Evolutionary conservation across 2,329 filamentous ascomycete species (phyloP).

Genomic region (Aspergillus texensis): DNA sequence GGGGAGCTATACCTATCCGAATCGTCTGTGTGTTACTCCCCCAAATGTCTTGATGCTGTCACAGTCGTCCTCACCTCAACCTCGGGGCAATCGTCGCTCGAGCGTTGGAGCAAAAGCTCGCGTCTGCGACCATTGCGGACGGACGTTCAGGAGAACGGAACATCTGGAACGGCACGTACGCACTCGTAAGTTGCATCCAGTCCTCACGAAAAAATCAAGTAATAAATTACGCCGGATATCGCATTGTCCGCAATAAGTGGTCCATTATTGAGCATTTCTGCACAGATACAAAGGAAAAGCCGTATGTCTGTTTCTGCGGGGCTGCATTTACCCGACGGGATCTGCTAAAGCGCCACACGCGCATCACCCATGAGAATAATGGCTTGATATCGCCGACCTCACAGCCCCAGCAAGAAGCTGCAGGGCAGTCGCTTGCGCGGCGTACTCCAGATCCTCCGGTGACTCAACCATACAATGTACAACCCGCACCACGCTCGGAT

Average conservation of each 20-base stretch:
- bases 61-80: conserved; percentile 30
- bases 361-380: conserved; percentile 36
- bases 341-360: conserved; percentile 38
- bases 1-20: conserved; percentile 15
- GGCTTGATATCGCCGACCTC: conserved; percentile 32
- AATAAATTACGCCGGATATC: neutral
- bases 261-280: conserved; percentile 13
- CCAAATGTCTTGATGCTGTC: conserved; percentile 35
- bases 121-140: conserved; percentile 38
- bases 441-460: conserved; percentile 17
- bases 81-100: conserved; percentile 27
- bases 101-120: conserved; percentile 32
- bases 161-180: conserved; percentile 41
- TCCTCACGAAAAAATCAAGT: neutral
- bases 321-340: conserved; percentile 40
- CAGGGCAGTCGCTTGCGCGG: conserved; percentile 19
- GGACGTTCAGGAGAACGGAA: conserved; percentile 37
- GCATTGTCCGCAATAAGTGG: neutral
- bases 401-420: conserved; percentile 25
- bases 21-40: conserved; percentile 8
- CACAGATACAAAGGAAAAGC: conserved; percentile 40
- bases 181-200: conserved; percentile 31
- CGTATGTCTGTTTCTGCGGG: conserved; percentile 40
- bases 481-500: conserved; percentile 21
- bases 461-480: conserved; percentile 21